These are phyloP conservation scores for Hyphopichia burtonii DNA, from an alignment of 1,139 yeast genomes.

Conservation along the genomic window DNA sequence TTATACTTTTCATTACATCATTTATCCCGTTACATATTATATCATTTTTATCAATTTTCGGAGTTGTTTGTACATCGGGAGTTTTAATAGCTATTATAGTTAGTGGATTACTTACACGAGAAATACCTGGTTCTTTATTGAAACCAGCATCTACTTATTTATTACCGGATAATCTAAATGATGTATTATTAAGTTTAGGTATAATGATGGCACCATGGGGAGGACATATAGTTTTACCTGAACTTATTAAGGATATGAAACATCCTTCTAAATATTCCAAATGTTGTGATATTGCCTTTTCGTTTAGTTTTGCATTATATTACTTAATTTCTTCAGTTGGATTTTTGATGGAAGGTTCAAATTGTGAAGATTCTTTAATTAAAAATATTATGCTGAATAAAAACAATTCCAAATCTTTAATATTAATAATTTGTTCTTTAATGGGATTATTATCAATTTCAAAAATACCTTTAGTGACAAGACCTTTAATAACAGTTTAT, in stretches of 20 bases:
- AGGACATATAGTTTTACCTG: slow-evolving; percentile 86
- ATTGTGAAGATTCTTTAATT: slow-evolving; percentile 37
- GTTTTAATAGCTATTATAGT: slow-evolving; percentile 57
- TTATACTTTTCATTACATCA: slow-evolving; percentile 56
- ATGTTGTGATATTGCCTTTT: slow-evolving; percentile 32
- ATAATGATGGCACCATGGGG: slow-evolving; percentile 88
- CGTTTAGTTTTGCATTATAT: slow-evolving; percentile 33
- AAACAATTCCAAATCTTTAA: slow-evolving; percentile 32
- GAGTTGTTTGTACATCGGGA: slow-evolving; percentile 68
- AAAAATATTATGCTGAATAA: slow-evolving; percentile 37
- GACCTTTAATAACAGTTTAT: slow-evolving; percentile 43
- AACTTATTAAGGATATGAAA: slow-evolving; percentile 77
- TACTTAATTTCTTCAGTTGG: slow-evolving; percentile 36
- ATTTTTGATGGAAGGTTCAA: slow-evolving; percentile 40
- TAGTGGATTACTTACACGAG: slow-evolving; percentile 59
- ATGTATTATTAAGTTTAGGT: slow-evolving; percentile 64
- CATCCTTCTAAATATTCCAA: slow-evolving; percentile 51
- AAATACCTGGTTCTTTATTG: slow-evolving; percentile 67
- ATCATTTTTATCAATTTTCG: slow-evolving; percentile 70
- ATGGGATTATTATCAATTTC: slow-evolving; percentile 44
- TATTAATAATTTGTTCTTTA: slow-evolving; percentile 28
- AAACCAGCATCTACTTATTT: slow-evolving; percentile 48
- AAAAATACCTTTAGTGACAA: slow-evolving; percentile 39
- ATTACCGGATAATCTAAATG: slow-evolving; percentile 51
- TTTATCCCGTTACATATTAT: slow-evolving; percentile 72